phyloP scores from a whole-genome alignment of 306 rosid species.

The Psophocarpus tetragonolobus region DNA sequence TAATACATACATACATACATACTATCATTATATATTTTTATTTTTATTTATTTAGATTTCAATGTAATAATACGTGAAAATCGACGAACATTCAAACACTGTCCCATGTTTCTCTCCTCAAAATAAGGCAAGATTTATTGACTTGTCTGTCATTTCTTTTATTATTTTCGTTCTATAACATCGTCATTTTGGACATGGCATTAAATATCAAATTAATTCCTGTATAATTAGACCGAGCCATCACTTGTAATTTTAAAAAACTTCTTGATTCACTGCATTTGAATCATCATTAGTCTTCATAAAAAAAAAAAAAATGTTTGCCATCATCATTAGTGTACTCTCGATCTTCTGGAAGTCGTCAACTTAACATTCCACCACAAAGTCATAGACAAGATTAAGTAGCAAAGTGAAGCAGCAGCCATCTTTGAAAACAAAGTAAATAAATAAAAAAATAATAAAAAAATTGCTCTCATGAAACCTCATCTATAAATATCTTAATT shows the following conservation, averaged over 20 bases:
- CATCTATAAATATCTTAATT: slow-evolving; percentile 24
- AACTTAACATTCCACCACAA: not conserved
- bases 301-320: no score
- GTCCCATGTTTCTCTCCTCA: not conserved
- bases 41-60: no score
- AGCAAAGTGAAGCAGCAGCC: slow-evolving; percentile 17
- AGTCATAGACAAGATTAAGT: not conserved
- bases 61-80: no score
- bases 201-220: not conserved
- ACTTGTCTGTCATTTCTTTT: not conserved
- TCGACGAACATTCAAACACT: no score
- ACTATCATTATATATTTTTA: no score
- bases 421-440: slow-evolving; percentile 5
- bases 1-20: no score
- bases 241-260: not conserved
- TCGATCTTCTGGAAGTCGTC: not conserved
- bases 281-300: no score
- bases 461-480: not conserved
- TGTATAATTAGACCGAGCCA: not conserved
- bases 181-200: not conserved
- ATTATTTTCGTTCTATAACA: not conserved
- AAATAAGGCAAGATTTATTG: not conserved
- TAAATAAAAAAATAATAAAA: not conserved
- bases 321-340: not conserved
- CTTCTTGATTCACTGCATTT: not conserved